These are phyloP conservation scores for Lavandula angustifolia DNA, from an alignment of 257 asterid species.

Conservation along the genomic window DNA sequence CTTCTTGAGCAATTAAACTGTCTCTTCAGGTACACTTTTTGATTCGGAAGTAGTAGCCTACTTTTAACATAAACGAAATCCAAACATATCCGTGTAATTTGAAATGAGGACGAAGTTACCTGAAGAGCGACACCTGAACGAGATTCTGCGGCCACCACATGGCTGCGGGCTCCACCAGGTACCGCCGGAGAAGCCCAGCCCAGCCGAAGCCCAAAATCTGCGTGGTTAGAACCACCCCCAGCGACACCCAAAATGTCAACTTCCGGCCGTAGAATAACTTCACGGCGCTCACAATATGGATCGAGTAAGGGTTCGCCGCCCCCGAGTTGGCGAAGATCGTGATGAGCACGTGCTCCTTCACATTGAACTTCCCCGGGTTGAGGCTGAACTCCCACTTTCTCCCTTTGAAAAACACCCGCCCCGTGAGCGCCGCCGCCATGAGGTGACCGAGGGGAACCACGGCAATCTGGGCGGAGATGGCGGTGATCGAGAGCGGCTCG, in stretches of 20 bases:
- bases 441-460: slow-evolving; percentile 89
- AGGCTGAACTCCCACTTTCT: slow-evolving; percentile 60
- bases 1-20: slow-evolving; percentile 13
- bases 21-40: too few species aligned
- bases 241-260: slow-evolving; percentile 77
- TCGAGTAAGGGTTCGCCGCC: slow-evolving; percentile 81
- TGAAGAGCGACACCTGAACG: slow-evolving; percentile 89
- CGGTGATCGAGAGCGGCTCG: slow-evolving; percentile 76
- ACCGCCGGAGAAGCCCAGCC: slow-evolving; percentile 88
- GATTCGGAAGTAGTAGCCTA: too few species aligned
- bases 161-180: slow-evolving; percentile 89
- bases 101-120: slow-evolving; percentile 52
- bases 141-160: slow-evolving; percentile 99
- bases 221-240: slow-evolving; percentile 77
- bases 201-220: slow-evolving; percentile 83
- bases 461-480: slow-evolving; percentile 88
- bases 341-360: slow-evolving; percentile 88
- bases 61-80: too few species aligned
- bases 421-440: slow-evolving; percentile 59
- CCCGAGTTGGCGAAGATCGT: slow-evolving; percentile 89
- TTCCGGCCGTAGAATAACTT: slow-evolving; percentile 63
- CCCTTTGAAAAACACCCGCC: slow-evolving; percentile 64
- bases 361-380: slow-evolving; percentile 74
- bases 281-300: slow-evolving; percentile 80
- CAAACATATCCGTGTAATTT: too few species aligned